Conservation (phyloP, 805 yeast genomes). For the Brettanomyces sp. region DNA sequence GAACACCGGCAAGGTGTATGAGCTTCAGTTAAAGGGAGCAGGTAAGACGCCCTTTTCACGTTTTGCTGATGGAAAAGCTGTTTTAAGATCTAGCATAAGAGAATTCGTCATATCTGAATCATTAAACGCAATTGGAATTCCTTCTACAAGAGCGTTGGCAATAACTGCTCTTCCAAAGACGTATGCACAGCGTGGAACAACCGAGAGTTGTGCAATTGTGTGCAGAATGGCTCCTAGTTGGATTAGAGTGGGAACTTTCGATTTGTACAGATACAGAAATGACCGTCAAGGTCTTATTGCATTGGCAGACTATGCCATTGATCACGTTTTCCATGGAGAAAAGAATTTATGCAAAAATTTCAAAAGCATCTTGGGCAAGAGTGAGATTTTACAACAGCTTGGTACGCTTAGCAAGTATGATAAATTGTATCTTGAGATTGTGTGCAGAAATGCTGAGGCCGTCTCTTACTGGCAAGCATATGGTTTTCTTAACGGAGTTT, state of each 20-base stretch:
- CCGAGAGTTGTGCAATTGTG: constrained; percentile 79
- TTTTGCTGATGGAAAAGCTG: constrained; percentile 96
- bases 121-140: constrained; percentile 71
- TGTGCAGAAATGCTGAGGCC: constrained; percentile 63
- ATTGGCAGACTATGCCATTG: constrained; percentile 65
- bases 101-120: constrained; percentile 84
- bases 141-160: constrained; percentile 77
- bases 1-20: constrained; percentile 35
- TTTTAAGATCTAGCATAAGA: constrained; percentile 74
- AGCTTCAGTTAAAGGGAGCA: constrained; percentile 82
- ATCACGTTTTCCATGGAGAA: constrained; percentile 43
- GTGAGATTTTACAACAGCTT: constrained; percentile 13
- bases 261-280: constrained; percentile 65
- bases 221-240: constrained; percentile 77
- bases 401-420: constrained; percentile 52
- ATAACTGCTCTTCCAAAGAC: constrained; percentile 67
- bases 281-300: constrained; percentile 53
- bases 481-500: constrained; percentile 89
- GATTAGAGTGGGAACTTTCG: constrained; percentile 86
- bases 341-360: constrained; percentile 18
- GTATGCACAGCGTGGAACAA: constrained; percentile 58
- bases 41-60: constrained; percentile 89
- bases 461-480: constrained; percentile 85
- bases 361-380: constrained; percentile 20
- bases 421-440: constrained; percentile 59